Conservation (phyloP, 2,329 filamentous ascomycete species). For the Diatrype stigma region DNA sequence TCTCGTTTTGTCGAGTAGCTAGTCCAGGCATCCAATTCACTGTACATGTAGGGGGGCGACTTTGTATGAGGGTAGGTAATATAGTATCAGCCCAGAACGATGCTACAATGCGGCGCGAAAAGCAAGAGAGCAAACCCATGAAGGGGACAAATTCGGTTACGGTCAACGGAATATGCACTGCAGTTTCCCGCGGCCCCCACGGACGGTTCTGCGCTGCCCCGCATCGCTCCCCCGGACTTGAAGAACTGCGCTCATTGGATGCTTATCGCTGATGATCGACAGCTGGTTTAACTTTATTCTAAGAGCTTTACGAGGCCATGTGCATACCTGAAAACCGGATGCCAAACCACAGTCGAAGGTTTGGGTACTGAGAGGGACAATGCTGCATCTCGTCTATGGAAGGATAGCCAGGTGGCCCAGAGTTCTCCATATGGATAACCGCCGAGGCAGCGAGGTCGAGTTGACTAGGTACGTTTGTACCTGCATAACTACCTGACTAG, state of each 20-base stretch:
- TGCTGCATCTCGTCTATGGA: too few relatives aligned
- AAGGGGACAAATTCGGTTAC: neutral
- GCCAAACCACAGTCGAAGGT: too few relatives aligned
- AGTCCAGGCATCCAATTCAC: too few relatives aligned
- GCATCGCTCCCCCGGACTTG: neutral
- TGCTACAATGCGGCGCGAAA: neutral
- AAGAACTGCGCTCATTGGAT: neutral
- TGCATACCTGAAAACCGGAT: too few relatives aligned
- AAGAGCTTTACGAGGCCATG: neutral
- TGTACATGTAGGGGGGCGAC: too few relatives aligned
- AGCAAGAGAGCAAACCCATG: too few relatives aligned
- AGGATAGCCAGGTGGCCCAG: neutral
- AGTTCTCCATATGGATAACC: neutral
- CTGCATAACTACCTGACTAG: too few relatives aligned
- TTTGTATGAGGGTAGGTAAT: too few relatives aligned
- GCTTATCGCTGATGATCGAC: neutral
- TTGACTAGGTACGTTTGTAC: too few relatives aligned
- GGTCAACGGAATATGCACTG: neutral
- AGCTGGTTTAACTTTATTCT: neutral
- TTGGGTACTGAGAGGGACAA: too few relatives aligned
- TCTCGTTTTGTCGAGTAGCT: neutral
- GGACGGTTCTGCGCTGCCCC: neutral
- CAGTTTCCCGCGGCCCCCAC: neutral
- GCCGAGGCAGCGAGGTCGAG: too few relatives aligned
- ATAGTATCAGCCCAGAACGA: neutral